A percentile compares a stretch with the other conserved stretches of the same genome.
Evolutionary conservation across 129 eudicot genomes (phyloP).

Genomic region (Flaveria brownii): DNA sequence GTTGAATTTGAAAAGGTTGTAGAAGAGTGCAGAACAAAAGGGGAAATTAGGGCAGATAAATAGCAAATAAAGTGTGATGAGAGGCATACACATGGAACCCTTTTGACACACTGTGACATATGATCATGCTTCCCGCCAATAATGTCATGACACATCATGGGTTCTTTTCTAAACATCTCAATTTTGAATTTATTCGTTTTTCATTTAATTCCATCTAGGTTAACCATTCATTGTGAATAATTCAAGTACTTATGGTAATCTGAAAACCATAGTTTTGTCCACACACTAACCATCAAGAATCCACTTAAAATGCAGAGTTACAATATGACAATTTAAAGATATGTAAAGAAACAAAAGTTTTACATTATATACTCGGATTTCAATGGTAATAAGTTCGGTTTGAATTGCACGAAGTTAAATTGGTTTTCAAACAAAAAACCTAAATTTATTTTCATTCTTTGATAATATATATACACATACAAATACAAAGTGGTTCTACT

Average conservation of each 20-base stretch:
- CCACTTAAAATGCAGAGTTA: neutral
- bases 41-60: conserved; percentile 13
- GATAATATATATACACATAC: too few species aligned
- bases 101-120: conserved; percentile 17
- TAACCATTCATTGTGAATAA: neutral
- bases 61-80: conserved; percentile 25
- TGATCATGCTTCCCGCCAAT: conserved; percentile 27
- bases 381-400: too few species aligned
- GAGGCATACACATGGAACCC: conserved; percentile 17
- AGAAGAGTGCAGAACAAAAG: neutral
- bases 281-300: neutral
- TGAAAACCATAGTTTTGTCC: neutral
- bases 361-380: too few species aligned
- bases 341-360: too few species aligned
- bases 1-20: neutral
- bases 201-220: neutral
- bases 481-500: too few species aligned
- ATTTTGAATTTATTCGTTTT: neutral
- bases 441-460: too few species aligned
- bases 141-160: conserved; percentile 2
- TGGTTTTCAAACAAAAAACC: too few species aligned
- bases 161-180: neutral
- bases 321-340: neutral
- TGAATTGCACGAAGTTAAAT: too few species aligned
- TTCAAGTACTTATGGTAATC: neutral